Base-by-base conservation (phyloP, 305 asterid species). In the Fraxinus sp. region DNA sequence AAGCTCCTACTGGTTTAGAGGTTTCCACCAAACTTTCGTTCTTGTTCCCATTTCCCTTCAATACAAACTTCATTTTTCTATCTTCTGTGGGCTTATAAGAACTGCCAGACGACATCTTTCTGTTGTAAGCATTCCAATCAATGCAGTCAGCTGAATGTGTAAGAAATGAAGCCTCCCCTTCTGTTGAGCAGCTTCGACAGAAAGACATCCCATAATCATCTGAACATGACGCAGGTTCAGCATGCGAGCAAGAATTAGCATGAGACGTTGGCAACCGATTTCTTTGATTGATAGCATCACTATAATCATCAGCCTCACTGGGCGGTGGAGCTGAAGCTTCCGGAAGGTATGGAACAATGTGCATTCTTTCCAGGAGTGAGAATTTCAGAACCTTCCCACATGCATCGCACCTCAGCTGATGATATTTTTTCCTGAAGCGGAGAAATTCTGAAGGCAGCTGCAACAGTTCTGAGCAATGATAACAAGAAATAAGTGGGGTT, bases 391-490 rank as follows among this genome's bases (percentile, higher is more conserved):
- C 82, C 80, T 86, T 86, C 55, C 64, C 33, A 84, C 98, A 95
- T 33, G 93, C 85, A 32, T 84, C 80, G 91, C 99, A 95, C 86
- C 80, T 90, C 55, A 95, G 91, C 83, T 49, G 91, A 85, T 93
- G 97, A 66, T 82, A 87, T 82, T 87, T 85, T 87, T 85, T 92
- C 76, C 82, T 85, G 83, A 86, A 88, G 77, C 92, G 86, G 74
- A 92, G 89, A 78, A 91, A 94, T 83, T 94, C 99, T 5, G 87
- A 93, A 6, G 99, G 99, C 20, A 94, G 84, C 83, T 86, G 94
- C 78, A 95, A 89, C 49, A 93, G 86, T 80, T 88, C 92, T 1
- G 85, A 90, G 83, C 99, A 95, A 80, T 89, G 89, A 79, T 89
- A 90, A 73, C 99, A 95, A 59, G 90, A 74, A 44, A 95, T 73